Percentiles rank a stretch among this genome's conserved stretches.
Conservation (phyloP, 2,329 filamentous ascomycete species). For the Aureobasidium sp. region DNA sequence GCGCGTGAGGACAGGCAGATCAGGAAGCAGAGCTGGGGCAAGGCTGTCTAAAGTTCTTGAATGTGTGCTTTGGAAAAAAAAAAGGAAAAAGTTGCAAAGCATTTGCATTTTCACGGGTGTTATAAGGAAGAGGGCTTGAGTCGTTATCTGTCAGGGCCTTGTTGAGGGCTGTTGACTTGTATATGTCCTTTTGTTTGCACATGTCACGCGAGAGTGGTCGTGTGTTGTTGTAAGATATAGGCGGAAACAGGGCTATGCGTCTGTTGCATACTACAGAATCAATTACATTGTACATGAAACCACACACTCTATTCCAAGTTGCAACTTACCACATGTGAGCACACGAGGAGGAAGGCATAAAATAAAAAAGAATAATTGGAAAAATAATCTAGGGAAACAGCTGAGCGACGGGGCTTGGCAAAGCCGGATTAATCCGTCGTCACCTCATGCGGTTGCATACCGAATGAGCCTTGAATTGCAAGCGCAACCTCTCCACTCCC, state of each 20-base stretch:
- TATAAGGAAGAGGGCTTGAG: not conserved
- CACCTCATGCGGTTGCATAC: constrained; percentile 11
- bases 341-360: not conserved
- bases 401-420: constrained; percentile 3
- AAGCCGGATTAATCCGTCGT: constrained; percentile 5
- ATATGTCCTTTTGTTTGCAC: constrained; percentile 5
- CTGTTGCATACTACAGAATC: not conserved
- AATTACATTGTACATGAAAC: constrained; percentile 7
- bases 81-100: constrained; percentile 8
- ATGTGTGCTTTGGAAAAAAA: not conserved
- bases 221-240: constrained; percentile 14
- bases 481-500: not conserved
- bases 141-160: not conserved
- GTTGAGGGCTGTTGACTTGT: not conserved
- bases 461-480: not conserved
- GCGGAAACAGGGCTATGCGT: not conserved
- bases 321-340: not conserved
- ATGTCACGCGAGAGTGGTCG: not conserved
- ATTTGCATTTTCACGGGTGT: constrained; percentile 15
- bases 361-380: not conserved
- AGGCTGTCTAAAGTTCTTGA: not conserved
- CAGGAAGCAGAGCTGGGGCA: constrained; percentile 54
- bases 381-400: not conserved
- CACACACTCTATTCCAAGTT: not conserved
- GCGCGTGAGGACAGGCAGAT: constrained; percentile 55